These are phyloP conservation scores for Colletotrichum camelliae DNA, from an alignment of 2,329 filamentous ascomycete species.

Conservation along the genomic window DNA sequence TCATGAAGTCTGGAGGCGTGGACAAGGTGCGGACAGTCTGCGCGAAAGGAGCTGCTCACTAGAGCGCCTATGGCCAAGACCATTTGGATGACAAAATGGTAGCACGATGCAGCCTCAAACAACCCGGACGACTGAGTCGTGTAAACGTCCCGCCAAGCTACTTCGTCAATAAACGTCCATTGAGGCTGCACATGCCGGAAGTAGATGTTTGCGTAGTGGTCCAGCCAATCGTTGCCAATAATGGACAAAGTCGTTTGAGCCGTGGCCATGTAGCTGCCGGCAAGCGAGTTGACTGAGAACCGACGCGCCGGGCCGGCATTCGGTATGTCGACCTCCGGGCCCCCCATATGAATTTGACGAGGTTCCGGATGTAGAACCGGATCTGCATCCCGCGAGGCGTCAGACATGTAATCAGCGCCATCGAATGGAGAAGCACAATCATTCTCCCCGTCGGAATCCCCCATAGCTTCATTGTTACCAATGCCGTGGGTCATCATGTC, in stretches of 20 bases:
- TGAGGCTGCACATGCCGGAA: not conserved
- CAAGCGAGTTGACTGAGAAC: not conserved
- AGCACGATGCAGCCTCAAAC: not conserved
- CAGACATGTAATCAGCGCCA: not conserved
- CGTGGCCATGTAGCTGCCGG: not conserved
- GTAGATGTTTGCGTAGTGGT: not conserved
- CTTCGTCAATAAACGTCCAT: not conserved
- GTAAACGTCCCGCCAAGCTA: not conserved
- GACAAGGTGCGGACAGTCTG: not conserved
- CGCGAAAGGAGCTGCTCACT: not conserved
- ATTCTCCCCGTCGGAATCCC: not conserved
- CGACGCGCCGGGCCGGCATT: not conserved
- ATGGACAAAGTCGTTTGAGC: not conserved
- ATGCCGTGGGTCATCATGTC: not conserved
- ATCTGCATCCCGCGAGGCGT: not conserved
- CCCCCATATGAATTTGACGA: not conserved
- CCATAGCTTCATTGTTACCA: not conserved
- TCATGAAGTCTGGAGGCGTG: not conserved
- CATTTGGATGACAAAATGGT: not conserved
- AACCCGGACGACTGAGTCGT: not conserved
- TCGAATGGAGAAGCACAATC: not conserved
- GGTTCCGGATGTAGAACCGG: not conserved
- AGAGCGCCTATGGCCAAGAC: not conserved
- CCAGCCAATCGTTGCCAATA: not conserved
- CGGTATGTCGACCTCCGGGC: not conserved